Percentiles rank a stretch among this genome's conserved stretches.
phyloP scores from a whole-genome alignment of 768 basidiomycete species.

The Tremella yokohamensis region DNA sequence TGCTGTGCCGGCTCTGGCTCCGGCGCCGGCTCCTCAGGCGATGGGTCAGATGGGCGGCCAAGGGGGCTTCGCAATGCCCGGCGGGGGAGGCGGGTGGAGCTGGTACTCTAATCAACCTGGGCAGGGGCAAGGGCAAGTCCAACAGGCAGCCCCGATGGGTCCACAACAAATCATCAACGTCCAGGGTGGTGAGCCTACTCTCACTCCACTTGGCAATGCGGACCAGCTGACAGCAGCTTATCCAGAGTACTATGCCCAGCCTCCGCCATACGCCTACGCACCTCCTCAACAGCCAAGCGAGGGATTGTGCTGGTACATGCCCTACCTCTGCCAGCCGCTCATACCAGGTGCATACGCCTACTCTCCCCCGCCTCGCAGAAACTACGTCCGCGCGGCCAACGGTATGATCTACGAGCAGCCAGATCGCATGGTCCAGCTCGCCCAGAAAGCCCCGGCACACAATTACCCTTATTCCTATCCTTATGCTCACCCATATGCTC shows the following conservation, averaged over 20 bases:
- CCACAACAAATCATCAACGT: slow-evolving; percentile 12
- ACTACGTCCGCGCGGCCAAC: slow-evolving; percentile 1
- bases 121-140: slow-evolving; percentile 4
- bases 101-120: slow-evolving; percentile 39
- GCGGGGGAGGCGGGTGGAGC: slow-evolving; percentile 36
- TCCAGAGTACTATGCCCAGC: no score
- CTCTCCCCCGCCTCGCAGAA: neutral
- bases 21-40: slow-evolving; percentile 16
- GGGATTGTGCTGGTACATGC: slow-evolving; percentile 12
- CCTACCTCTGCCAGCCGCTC: slow-evolving; percentile 13
- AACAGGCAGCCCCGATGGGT: neutral
- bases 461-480: no score
- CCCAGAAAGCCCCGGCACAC: neutral
- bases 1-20: neutral
- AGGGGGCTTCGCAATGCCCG: slow-evolving; percentile 27
- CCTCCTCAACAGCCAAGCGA: no score
- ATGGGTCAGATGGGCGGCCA: slow-evolving; percentile 44
- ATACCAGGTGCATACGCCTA: slow-evolving; percentile 3
- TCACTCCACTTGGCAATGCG: no score
- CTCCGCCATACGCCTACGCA: no score
- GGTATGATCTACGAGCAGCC: slow-evolving; percentile 2
- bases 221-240: no score
- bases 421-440: neutral
- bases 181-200: slow-evolving; percentile 3
- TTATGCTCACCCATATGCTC: no score